Evolutionary conservation across 2,329 filamentous ascomycete species (phyloP), one percentile per base, ranked within the genome.

Genomic region (Kalmusia sp.): DNA sequence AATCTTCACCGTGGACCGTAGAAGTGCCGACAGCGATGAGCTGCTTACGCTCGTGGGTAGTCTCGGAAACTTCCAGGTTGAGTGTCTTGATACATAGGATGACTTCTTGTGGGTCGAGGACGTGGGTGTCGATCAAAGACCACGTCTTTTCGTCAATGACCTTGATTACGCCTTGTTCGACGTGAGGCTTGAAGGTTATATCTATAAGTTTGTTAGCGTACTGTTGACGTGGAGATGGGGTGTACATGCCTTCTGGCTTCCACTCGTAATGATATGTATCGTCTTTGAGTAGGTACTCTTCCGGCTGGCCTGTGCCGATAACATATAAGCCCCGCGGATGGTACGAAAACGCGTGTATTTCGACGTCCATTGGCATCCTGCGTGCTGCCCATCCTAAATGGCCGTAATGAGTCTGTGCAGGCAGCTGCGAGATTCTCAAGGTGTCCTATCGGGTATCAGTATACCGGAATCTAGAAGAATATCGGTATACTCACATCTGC

Each of bases 41-140:
- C 67, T 90, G 88, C 65, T 87, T 89, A 14, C 92, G 87, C 70
- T 96, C 90, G 69, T 95, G 91, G 0, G 92, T 97, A 28, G 88
- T 87, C 75, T 99, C 95, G 0, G 93, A 97, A 6, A 96, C 82
- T 73, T 98, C 95, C 12, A 99, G 84, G 49, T 90, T 89, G 33
- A 98, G 82, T 4, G 89, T 88, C 71, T 93, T 88, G 66, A 98
- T 85, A 56, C 89, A 91, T 70, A 95, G 88, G 12, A 96, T 81
- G 11, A 87, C 84, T 75, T 97, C 93, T 57, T 83, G 87, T 0
- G 85, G 78, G 49, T 93, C 90, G 60, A 96, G 82, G 37, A 87
- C 79, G 47, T 92, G 79, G 21, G 83, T 87, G 69, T 96, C 90
- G 52, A 98, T 89, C 31, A 93, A 81, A 0, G 85, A 85, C 87